phyloP scores from a whole-genome alignment of 2,329 filamentous ascomycete genomes.

The Aurifilum marmelostoma region DNA sequence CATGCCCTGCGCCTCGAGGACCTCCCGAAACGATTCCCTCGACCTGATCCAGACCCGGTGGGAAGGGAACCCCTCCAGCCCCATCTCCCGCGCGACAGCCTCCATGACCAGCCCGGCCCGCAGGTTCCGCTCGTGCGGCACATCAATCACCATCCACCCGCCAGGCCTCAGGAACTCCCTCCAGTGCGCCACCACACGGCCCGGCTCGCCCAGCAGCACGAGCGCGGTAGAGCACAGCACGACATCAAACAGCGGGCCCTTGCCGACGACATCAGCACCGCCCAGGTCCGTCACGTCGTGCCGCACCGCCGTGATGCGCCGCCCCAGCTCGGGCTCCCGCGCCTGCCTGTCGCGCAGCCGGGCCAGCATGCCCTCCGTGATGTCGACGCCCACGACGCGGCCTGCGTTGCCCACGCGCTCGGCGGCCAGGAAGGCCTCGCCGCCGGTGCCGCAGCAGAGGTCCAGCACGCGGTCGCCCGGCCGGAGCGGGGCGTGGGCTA shows the following conservation, averaged over 20 bases:
- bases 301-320: constrained; percentile 34
- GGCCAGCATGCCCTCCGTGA: constrained; percentile 39
- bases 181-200: constrained; percentile 37
- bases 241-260: constrained; percentile 37
- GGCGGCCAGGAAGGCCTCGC: constrained; percentile 39
- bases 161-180: constrained; percentile 35
- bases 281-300: constrained; percentile 38
- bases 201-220: constrained; percentile 38
- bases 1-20: constrained; percentile 37
- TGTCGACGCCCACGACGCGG: constrained; percentile 39
- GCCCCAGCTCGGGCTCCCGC: constrained; percentile 27
- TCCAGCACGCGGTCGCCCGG: constrained; percentile 37
- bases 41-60: constrained; percentile 38
- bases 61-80: constrained; percentile 34
- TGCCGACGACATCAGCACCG: neutral
- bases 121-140: constrained; percentile 39
- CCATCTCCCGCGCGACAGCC: constrained; percentile 33
- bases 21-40: constrained; percentile 34
- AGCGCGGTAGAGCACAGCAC: constrained; percentile 42
- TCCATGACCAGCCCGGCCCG: constrained; percentile 36
- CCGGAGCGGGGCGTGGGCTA: constrained; percentile 33
- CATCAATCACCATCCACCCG: constrained; percentile 38
- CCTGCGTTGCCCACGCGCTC: constrained; percentile 35
- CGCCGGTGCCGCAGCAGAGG: constrained; percentile 42
- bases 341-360: constrained; percentile 34